Base-by-base conservation (phyloP, 352 stramenopile genomes). In the Blastocystis sp. region DNA sequence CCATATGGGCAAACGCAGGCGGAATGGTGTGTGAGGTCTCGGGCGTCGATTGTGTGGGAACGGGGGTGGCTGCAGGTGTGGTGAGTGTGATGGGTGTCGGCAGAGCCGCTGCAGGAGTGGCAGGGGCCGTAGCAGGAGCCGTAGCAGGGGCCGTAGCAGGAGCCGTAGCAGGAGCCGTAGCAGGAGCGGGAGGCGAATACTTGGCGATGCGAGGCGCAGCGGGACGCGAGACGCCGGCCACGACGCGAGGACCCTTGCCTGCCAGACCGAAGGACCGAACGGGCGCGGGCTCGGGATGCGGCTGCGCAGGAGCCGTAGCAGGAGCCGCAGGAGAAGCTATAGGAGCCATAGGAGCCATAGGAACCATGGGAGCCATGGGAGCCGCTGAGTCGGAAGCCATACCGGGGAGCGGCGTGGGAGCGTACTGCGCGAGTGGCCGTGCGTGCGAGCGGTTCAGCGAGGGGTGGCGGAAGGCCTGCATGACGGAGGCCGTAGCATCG, bases 201-300 rank as follows among this genome's bases (percentile, higher is more conserved):
- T 42, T 57, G 3, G 36, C 36, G 38, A 78, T 78, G 0, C 67
- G 67, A 40, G 24, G 16, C 7, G 42, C 38, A 21, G 36, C 21
- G 38, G 67, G 24, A 16, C 46, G 67, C 11, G 42, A 42, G 21
- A 61, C 32, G 34, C 67, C 67, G 18, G 67, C 67, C n/a, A 78
- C 67, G 21, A 78, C 67, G 38, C 67, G 67, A 57, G 67, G 67
- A 29, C 67, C 67, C 18, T 78, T 78, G 21, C 42, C 49, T 6
- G 67, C 67, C 21, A 78, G 48, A 24, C 67, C 67, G 38, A 78
- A 78, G n/a, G 67, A 78, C 24, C 67, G 67, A 78, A 16, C 34
- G 27, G 67, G 0, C 11, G 67, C 46, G 16, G 40, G 67, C 6
- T 4, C 4, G n/a, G 61, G 61, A 38, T 14, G 4, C 38, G 57